These are phyloP conservation scores for Penicillium sp. DNA, from an alignment of 2,329 filamentous ascomycete genomes.

Conservation along the genomic window DNA sequence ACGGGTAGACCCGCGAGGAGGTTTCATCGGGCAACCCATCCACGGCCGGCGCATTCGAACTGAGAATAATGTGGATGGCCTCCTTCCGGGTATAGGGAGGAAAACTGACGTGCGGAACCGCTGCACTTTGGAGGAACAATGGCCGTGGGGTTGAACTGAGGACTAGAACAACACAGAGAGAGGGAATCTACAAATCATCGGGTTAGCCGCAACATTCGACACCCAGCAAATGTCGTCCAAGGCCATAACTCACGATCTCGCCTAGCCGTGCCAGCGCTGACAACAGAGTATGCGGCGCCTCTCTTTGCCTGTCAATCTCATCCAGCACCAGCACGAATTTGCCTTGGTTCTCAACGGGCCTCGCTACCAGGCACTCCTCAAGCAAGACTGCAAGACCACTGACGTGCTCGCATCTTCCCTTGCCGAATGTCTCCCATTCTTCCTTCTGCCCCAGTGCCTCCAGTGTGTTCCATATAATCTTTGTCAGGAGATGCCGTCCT, in stretches of 20 bases:
- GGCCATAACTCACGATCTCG: conserved; percentile 62
- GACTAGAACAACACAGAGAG: conserved; percentile 73
- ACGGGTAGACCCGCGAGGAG: conserved; percentile 48
- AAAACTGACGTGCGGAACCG: conserved; percentile 76
- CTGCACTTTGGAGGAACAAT: conserved; percentile 65
- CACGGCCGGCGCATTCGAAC: conserved; percentile 45
- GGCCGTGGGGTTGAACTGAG: conserved; percentile 66
- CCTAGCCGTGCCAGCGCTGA: conserved; percentile 78
- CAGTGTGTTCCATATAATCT: conserved; percentile 44
- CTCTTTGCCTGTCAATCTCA: conserved; percentile 78
- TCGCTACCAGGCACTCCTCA: conserved; percentile 40
- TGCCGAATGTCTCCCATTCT: conserved; percentile 47
- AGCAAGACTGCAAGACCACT: conserved; percentile 74
- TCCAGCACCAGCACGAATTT: conserved; percentile 84
- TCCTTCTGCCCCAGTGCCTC: conserved; percentile 35
- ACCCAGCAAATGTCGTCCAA: not conserved
- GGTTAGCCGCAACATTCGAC: conserved; percentile 1
- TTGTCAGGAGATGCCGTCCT: conserved; percentile 45
- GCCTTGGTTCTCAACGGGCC: conserved; percentile 32
- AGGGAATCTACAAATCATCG: conserved; percentile 62
- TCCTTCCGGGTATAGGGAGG: conserved; percentile 79
- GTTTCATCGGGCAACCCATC: conserved; percentile 30
- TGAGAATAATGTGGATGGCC: conserved; percentile 72
- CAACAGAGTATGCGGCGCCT: conserved; percentile 73
- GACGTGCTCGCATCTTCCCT: conserved; percentile 73